phyloP scores from a whole-genome alignment of 1,284 basidiomycete species.

The Bjerkandera adusta region DNA sequence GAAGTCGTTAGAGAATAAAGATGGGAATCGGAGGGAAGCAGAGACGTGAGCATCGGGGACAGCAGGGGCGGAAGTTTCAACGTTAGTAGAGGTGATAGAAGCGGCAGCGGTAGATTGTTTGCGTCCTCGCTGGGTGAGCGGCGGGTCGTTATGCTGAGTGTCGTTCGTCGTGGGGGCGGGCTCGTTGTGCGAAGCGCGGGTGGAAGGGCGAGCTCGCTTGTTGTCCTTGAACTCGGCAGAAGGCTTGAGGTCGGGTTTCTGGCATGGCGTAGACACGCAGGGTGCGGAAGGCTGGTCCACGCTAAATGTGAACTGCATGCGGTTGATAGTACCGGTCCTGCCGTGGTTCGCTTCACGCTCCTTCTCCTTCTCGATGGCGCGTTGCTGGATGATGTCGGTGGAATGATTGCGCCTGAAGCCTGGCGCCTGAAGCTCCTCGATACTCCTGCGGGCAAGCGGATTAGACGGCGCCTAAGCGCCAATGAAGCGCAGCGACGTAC shows the following conservation, averaged over 20 bases:
- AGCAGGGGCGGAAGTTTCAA: too few relatives aligned
- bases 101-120: constrained; percentile 28
- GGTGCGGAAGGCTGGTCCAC: constrained; percentile 62
- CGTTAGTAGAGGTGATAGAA: constrained; percentile 18
- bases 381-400: constrained; percentile 72
- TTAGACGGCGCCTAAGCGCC: background rate
- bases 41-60: too few relatives aligned
- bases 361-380: constrained; percentile 76
- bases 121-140: constrained; percentile 38
- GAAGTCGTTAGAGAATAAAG: constrained; percentile 70
- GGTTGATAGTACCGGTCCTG: constrained; percentile 62
- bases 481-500: constrained; percentile 32
- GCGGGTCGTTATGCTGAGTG: constrained; percentile 31
- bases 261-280: constrained; percentile 43
- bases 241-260: constrained; percentile 66
- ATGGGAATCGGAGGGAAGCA: constrained; percentile 57
- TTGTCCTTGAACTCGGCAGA: constrained; percentile 64
- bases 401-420: constrained; percentile 73
- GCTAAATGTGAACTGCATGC: constrained; percentile 84
- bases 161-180: constrained; percentile 18
- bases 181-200: constrained; percentile 28
- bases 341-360: constrained; percentile 68
- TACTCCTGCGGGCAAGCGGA: constrained; percentile 47
- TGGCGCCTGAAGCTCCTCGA: constrained; percentile 77
- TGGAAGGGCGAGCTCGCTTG: constrained; percentile 37